phyloP scores from a whole-genome alignment of 805 yeast genomes.

The Kazachstania bromeliacearum region DNA sequence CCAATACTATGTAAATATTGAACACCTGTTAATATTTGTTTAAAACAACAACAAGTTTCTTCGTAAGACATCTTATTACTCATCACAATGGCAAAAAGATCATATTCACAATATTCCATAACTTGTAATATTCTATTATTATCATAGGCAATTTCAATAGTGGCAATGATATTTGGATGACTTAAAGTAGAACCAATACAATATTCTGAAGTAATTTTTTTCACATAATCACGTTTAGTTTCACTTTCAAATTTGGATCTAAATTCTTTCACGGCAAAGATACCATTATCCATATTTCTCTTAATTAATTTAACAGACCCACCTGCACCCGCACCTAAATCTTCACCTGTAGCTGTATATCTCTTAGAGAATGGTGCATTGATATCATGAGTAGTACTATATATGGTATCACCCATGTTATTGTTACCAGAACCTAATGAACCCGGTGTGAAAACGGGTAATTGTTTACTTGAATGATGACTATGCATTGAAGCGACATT shows the following conservation, averaged over 20 bases:
- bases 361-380: constrained; percentile 55
- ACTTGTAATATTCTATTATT: constrained; percentile 80
- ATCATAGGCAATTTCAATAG: constrained; percentile 85
- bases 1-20: constrained; percentile 77
- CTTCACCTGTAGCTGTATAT: constrained; percentile 75
- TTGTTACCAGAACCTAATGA: constrained; percentile 26
- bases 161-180: constrained; percentile 84
- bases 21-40: constrained; percentile 74
- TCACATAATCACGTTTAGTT: constrained; percentile 74
- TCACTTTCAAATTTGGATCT: constrained; percentile 68
- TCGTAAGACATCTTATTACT: constrained; percentile 72
- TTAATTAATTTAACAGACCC: constrained; percentile 75
- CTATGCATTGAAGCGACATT: background rate
- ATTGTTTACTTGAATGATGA: background rate
- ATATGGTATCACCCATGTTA: constrained; percentile 30
- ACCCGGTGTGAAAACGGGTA: constrained; percentile 16
- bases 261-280: constrained; percentile 90
- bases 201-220: constrained; percentile 88
- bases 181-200: constrained; percentile 86
- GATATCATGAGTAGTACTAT: constrained; percentile 32
- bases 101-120: constrained; percentile 92
- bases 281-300: constrained; percentile 53
- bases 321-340: constrained; percentile 91
- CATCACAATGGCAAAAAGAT: constrained; percentile 90
- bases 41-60: constrained; percentile 83